A percentile compares a stretch with the other conserved stretches of the same genome.
Conservation (phyloP, 768 basidiomycete genomes). For the Serpula lacrymans region DNA sequence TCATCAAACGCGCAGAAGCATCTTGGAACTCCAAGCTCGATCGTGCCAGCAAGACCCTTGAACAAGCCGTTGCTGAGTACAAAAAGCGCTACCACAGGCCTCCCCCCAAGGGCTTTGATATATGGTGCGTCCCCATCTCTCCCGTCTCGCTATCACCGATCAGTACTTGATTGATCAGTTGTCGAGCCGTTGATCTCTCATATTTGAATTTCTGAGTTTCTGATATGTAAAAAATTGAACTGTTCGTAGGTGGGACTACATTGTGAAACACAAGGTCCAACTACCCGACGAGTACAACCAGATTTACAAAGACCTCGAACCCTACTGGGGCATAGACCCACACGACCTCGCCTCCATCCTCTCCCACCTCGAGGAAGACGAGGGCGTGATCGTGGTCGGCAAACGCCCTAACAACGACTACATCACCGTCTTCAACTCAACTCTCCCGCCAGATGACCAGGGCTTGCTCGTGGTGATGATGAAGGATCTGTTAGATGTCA, state of each 20-base stretch:
- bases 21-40: constrained; percentile 36
- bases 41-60: constrained; percentile 33
- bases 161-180: too few species aligned
- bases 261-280: constrained; percentile 40
- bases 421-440: constrained; percentile 14
- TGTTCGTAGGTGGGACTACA: constrained; percentile 42
- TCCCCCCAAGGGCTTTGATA: constrained; percentile 43
- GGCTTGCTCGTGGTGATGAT: constrained; percentile 25
- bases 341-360: constrained; percentile 26
- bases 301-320: constrained; percentile 40
- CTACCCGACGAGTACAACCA: constrained; percentile 56
- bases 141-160: too few species aligned
- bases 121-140: constrained; percentile 33
- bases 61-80: constrained; percentile 38
- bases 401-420: constrained; percentile 12
- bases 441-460: constrained; percentile 3
- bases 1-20: constrained; percentile 34
- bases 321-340: constrained; percentile 41
- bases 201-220: too few species aligned
- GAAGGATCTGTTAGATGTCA: constrained; percentile 30
- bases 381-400: constrained; percentile 16
- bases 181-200: too few species aligned
- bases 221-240: too few species aligned
- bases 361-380: constrained; percentile 14
- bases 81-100: constrained; percentile 29